These are phyloP conservation scores for Sphaceloma murrayae DNA, from an alignment of 2,329 filamentous ascomycete species.

Conservation along the genomic window DNA sequence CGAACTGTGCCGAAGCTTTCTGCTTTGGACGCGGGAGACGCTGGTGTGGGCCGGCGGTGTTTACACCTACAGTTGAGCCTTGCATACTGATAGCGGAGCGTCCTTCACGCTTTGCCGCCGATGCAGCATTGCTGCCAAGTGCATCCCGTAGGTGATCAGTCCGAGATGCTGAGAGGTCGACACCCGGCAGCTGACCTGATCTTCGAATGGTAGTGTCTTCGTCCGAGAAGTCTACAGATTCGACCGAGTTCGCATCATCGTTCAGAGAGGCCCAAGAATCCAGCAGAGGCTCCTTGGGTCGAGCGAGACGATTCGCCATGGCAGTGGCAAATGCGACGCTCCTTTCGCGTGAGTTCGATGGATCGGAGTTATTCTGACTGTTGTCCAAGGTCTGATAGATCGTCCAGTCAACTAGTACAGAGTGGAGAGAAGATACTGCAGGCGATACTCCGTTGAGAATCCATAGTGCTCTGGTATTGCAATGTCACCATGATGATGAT, in stretches of 20 bases:
- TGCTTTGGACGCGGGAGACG: conserved; percentile 1
- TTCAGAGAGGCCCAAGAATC: conserved; percentile 15
- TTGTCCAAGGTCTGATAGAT: too few species aligned
- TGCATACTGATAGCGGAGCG: not conserved
- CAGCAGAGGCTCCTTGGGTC: not conserved
- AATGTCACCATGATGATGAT: too few species aligned
- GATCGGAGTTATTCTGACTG: too few species aligned
- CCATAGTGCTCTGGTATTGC: too few species aligned
- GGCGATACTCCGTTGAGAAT: too few species aligned
- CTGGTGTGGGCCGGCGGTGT: not conserved
- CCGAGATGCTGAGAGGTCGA: conserved; percentile 3
- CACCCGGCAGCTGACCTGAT: not conserved
- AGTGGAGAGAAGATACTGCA: too few species aligned
- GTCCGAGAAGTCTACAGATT: conserved; percentile 16
- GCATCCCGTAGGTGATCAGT: conserved; percentile 12
- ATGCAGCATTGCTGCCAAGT: not conserved
- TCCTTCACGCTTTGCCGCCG: not conserved
- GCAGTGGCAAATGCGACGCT: not conserved
- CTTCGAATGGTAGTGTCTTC: not conserved
- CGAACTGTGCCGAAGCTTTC: not conserved
- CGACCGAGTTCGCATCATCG: not conserved
- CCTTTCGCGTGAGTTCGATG: not conserved
- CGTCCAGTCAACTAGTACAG: too few species aligned
- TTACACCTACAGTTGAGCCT: not conserved
- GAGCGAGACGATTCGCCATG: not conserved